phyloP scores from a whole-genome alignment of 495 filamentous ascomycete genomes.

The Xylaria bambusicola region DNA sequence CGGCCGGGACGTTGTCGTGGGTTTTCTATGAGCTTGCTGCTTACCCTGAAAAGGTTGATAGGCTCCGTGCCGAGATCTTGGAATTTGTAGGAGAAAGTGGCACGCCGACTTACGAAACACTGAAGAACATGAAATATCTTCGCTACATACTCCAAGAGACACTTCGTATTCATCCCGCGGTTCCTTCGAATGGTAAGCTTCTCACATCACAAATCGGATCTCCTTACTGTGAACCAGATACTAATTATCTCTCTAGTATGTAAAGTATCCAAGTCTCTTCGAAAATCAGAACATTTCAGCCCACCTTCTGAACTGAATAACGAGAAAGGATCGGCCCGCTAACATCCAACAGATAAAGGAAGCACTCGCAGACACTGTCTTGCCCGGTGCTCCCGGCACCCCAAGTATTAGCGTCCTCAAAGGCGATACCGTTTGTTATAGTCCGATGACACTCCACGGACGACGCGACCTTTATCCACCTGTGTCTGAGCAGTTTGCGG shows the following conservation, averaged over 20 bases:
- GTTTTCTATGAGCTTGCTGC: conserved; percentile 54
- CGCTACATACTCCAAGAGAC: conserved; percentile 48
- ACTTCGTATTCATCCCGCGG: conserved; percentile 52
- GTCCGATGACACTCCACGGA: conserved; percentile 54
- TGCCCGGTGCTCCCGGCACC: conserved; percentile 24
- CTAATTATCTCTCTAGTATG: conserved; percentile 7
- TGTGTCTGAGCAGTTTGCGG: conserved; percentile 36
- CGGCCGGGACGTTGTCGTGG: conserved; percentile 58
- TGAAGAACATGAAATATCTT: conserved; percentile 43
- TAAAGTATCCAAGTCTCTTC: background rate
- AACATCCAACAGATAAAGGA: conserved; percentile 6
- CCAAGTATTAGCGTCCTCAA: conserved; percentile 35
- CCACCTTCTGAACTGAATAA: background rate
- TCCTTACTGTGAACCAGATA: background rate
- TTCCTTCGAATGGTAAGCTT: conserved; percentile 47
- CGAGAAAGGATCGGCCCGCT: background rate
- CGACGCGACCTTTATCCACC: conserved; percentile 53
- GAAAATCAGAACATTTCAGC: background rate
- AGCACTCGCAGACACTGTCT: conserved; percentile 19
- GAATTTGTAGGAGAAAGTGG: conserved; percentile 29
- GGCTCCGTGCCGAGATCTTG: conserved; percentile 46
- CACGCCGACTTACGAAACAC: conserved; percentile 40
- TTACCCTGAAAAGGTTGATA: conserved; percentile 48
- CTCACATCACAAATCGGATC: background rate
- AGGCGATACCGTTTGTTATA: conserved; percentile 48